Evolutionary conservation across 2,329 filamentous ascomycete species (phyloP), one percentile per base, ranked within the genome.

Genomic region (Huntiella bhutanensis): DNA sequence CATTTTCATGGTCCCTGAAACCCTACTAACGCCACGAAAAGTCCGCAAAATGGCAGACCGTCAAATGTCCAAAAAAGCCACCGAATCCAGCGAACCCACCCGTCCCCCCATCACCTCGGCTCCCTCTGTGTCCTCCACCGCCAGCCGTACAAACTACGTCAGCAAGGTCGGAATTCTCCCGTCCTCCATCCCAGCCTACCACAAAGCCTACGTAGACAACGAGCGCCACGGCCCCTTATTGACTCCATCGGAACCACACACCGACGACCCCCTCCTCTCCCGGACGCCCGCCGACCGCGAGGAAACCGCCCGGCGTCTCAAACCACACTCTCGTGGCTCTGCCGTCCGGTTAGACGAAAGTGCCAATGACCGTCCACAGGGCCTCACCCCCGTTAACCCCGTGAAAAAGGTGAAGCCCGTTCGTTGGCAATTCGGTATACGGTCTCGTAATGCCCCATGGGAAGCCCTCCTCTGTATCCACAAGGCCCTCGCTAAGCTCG

Each of bases 351-450:
- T 85, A 2, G 80, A 88, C 52, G 78, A 73, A 56, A 69, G 61
- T 48, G 72, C 57, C 57, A 73, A 41, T 28, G 22, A 64, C 52
- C 68, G 73, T 34, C 75, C 75, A 3, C 71, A 76, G 48, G 68
- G 70, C 15, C 69, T 80, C 64, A 80, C 75, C 2, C 75, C 74
- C 0, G 71, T 77, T 41, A 63, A 68, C 44, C 74, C 77, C 2
- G 16, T 13, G 7, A 85, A 82, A 65, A 86, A 83, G 60, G 64
- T 70, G 4, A 86, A 83, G 57, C 82, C 82, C 1, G 83, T 87
- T 12, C 84, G 88, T 53, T 98, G 91, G 91, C 91, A 98, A 59
- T 98, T 98, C 58, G 91, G 91, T 48, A 98, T 98, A 51, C 76
- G 91, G 34, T 94, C 85, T 40, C 77, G 91, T 42, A 98, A 96